phyloP scores from a whole-genome alignment of 1,139 yeast genomes.

The Diutina neorugosa region DNA sequence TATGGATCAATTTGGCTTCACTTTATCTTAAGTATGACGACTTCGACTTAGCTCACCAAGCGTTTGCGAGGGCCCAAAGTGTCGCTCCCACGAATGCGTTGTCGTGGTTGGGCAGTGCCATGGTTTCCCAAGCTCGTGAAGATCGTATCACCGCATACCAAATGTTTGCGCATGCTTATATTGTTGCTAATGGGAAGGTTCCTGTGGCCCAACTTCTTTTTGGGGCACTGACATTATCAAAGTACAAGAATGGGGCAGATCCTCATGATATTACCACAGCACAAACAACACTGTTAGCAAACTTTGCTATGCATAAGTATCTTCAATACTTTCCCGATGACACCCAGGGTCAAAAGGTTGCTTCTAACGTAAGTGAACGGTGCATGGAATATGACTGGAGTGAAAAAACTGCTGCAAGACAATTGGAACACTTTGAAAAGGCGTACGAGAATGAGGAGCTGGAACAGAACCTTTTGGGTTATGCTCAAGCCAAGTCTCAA shows the following conservation, averaged over 20 bases:
- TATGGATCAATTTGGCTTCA: constrained; percentile 79
- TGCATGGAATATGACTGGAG: constrained; percentile 50
- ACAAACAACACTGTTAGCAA: constrained; percentile 57
- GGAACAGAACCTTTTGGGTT: constrained; percentile 33
- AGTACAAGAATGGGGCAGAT: constrained; percentile 25
- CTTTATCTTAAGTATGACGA: constrained; percentile 64
- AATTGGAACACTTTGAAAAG: not conserved
- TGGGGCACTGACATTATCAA: constrained; percentile 42
- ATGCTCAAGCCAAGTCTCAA: constrained; percentile 53
- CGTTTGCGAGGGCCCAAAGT: constrained; percentile 67
- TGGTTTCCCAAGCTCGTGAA: constrained; percentile 51
- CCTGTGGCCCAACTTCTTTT: constrained; percentile 64
- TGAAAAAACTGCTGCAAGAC: constrained; percentile 28
- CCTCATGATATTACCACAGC: constrained; percentile 45
- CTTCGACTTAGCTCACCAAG: constrained; percentile 56
- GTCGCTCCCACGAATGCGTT: constrained; percentile 64
- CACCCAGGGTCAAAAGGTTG: constrained; percentile 47
- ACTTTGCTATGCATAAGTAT: constrained; percentile 62
- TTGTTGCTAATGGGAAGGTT: constrained; percentile 61
- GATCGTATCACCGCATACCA: constrained; percentile 37
- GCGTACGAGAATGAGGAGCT: constrained; percentile 45
- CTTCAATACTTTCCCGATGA: constrained; percentile 58
- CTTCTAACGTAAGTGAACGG: constrained; percentile 56
- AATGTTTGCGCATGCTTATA: constrained; percentile 66
- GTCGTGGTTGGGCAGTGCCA: constrained; percentile 87